These are phyloP conservation scores for Amoebophrya sp. DNA, from an alignment of 169 alveolate genomes.

Conservation along the genomic window DNA sequence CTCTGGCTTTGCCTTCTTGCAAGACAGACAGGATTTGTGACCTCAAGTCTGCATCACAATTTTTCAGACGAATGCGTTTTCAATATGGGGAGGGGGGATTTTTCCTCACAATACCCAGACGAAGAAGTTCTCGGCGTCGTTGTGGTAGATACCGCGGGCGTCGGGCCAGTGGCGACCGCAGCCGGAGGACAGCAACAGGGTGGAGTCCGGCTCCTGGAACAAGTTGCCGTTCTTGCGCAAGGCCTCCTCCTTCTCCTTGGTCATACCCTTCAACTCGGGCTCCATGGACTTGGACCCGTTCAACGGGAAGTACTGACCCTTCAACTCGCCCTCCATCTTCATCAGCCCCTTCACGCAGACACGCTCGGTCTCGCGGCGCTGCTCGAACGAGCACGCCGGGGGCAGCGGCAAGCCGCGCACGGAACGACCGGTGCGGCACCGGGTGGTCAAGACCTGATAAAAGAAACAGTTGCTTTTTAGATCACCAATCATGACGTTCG, in stretches of 20 bases:
- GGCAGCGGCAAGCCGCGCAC: conserved; percentile 36
- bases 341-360: conserved; percentile 9
- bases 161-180: background rate
- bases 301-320: background rate
- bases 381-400: conserved; percentile 45
- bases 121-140: conserved; percentile 51
- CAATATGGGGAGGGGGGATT: no score
- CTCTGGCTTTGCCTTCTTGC: no score
- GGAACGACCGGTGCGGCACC: background rate
- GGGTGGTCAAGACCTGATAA: background rate
- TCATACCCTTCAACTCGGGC: background rate
- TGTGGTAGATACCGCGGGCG: conserved; percentile 32
- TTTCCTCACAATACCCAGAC: no score
- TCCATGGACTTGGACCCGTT: conserved; percentile 29
- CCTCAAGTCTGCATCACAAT: no score
- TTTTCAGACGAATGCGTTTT: no score
- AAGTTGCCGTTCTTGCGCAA: background rate
- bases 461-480: background rate
- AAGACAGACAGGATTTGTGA: no score
- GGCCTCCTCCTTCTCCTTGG: background rate
- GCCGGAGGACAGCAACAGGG: background rate
- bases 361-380: conserved; percentile 50
- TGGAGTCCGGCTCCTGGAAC: background rate
- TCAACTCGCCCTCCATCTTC: background rate
- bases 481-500: background rate